Base-by-base conservation (phyloP, 164 flowering plant species). In the Kalanchoe fedtschenkoi region DNA sequence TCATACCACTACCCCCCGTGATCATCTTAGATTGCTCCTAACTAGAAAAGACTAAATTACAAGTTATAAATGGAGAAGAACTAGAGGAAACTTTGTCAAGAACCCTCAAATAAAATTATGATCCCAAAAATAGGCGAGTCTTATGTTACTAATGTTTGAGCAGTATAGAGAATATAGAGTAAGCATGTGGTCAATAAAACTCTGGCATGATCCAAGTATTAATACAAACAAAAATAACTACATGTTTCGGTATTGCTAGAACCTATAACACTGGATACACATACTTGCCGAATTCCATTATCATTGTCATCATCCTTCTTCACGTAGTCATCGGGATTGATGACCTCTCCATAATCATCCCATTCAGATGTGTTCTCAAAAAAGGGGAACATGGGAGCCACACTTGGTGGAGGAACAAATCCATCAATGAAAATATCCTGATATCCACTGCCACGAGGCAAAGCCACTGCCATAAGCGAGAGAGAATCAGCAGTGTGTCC, bases 311-410 rank as follows among this genome's bases (percentile, higher is more conserved):
- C 89, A 67, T 88, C 97, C 75, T 93, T 86, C 62, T 75, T 76
- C 42, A 80, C 78, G 71, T 93, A 93, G 70, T 93, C 96, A 74
- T 90, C 98, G 14, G 97, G 95, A 72, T 93, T 93, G 51, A 93
- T 88, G 64, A 93, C 82, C 74, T 93, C 98, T 24, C 98, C 98
- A 75, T 85, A 93, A 72, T 93, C 98, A 81, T 90, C 98, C 98
- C 98, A 93, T 58, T 88, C 98, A 46, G 78, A 65, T 13, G 84
- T 62, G 72, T 81, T 78, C 17, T 93, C 98, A 70, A 73, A 90
- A 60, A 75, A 88, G 19, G 98, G 97, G 75, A 93, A 93, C 96
- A 93, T 90, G 10, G 98, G 98, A 43, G 92, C 82, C 64, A 77
- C 82, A 72, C 91, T 80, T 42, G 89, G 69, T 7, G 95, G 78